Evolutionary conservation across 1,139 yeast genomes (phyloP), one percentile per base, ranked within the genome.

Genomic region (Blastobotrys illinoisensis): DNA sequence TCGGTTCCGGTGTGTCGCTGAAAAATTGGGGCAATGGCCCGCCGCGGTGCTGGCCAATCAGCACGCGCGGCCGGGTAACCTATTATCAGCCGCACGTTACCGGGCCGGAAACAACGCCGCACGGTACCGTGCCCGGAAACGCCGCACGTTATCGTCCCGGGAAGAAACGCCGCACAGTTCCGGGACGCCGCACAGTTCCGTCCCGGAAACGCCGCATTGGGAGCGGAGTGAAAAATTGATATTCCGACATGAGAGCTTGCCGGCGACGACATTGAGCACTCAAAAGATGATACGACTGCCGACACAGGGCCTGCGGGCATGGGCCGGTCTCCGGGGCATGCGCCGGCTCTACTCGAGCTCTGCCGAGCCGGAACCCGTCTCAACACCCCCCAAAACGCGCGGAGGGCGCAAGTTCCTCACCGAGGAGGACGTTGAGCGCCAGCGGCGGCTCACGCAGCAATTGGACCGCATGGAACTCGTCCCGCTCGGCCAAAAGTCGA

Each of bases 401-500:
- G 36, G 46, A 5, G 54, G 56, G n/a, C 44, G 50, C 21, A 54
- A 54, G 20, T 40, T 44, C 13, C 32, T 36, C 47, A 11, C 53
- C 18, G 43, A 40, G 19, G 48, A 47, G 47, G 54, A 49, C 18
- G 26, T 50, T 18, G 53, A 45, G 13, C 51, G 52, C 16, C 44
- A 28, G 48, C 44, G 18, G 16, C 40, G 21, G 46, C 47, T 51
- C 4, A 47, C 32, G 32, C 32, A 47, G 28, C 44, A 53, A 43
- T 23, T 55, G 19, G 57, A 50, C 20, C 24, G 32, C 36, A n/a
- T 61, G 46, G 56, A 59, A 13, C 54, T 66, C 46, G 68, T 67
- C 1, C 68, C 69, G 23, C 59, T 65, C 46, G 68, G 67, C 23
- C 65, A 63, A 50, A 57, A 58, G 47, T 53, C 62, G 28, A 64